Base-by-base conservation (phyloP, 2,329 filamentous ascomycete species). In the Alternaria angustiovoidea region DNA sequence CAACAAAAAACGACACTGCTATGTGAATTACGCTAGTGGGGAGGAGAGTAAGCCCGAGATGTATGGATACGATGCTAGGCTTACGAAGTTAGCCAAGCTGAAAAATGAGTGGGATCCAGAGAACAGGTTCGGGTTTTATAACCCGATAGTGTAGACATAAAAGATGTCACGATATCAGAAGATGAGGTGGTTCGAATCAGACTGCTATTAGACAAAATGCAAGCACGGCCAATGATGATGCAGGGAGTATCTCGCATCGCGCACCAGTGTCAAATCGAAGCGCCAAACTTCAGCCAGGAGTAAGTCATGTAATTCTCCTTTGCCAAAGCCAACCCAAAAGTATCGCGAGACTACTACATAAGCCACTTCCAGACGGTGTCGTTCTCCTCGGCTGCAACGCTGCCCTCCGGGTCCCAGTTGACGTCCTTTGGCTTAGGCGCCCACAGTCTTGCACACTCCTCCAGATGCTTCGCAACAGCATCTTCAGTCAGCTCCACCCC, bases 21-120 rank as follows among this genome's bases (percentile, higher is more conserved):
- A 78, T 54, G 66, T 77, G 6, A 78, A 78, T 46, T 79, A 78
- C 56, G 75, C 75, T 4, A 64, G 67, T 47, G 75, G 75, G 8
- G 66, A 69, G 11, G 75, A 78, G 61, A 20, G 39, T 1, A 56
- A 65, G 44, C 34, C 70, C 28, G 63, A 70, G 20, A 38, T 76
- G 49, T 80, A 78, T 65, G 77, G 75, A 12, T 66, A 70, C 47
- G 70, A 76, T 30, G 24, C 58, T 61, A 64, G 71, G 34, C 30
- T 77, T 38, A 53, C 62, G 34, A 75, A 62, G 52, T 57, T 79
- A 48, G 54, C 59, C 42, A 61, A 39, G 7, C 53, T 78, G 61
- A 79, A 79, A 63, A 62, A 42, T 36, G 34, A 42, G 32, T 76
- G 68, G 51, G 77, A 78, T 66, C 74, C 73, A 7, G 16, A 66